Conservation (phyloP, 2,329 filamentous ascomycete species). For the Penicillium oxalicum region DNA sequence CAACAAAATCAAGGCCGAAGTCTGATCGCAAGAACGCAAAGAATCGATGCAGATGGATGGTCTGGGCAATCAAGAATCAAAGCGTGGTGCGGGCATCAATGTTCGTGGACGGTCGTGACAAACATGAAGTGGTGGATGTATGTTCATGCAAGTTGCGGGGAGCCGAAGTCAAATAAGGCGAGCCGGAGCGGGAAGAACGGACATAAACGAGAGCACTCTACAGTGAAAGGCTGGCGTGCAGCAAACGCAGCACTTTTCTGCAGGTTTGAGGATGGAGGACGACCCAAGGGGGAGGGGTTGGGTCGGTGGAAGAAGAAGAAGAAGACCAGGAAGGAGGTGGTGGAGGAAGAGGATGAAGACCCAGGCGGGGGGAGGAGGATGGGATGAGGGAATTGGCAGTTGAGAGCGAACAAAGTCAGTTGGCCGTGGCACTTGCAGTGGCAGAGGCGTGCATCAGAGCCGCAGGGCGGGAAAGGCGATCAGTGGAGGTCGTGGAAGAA, state of each 20-base stretch:
- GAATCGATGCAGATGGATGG: neutral
- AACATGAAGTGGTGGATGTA: constrained; percentile 8
- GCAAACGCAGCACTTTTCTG: constrained; percentile 23
- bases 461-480: constrained; percentile 23
- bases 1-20: too few species aligned
- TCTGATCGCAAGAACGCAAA: constrained; percentile 6
- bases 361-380: constrained; percentile 9
- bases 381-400: too few species aligned
- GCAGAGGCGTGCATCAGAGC: constrained; percentile 17
- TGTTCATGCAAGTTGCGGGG: constrained; percentile 8
- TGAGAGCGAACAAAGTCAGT: constrained; percentile 3
- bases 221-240: constrained; percentile 22
- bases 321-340: neutral
- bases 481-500: constrained; percentile 13
- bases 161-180: constrained; percentile 14
- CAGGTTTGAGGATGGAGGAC: constrained; percentile 14
- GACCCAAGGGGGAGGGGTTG: constrained; percentile 8
- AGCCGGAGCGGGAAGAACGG: constrained; percentile 7
- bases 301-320: neutral
- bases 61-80: constrained; percentile 12
- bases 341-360: neutral
- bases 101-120: constrained; percentile 32
- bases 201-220: constrained; percentile 2
- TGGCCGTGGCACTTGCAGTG: neutral
- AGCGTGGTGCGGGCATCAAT: constrained; percentile 13